A percentile compares a stretch with the other conserved stretches of the same genome.
Evolutionary conservation across 352 stramenopile species (phyloP).

Genomic region (Globisporangium ultimum): DNA sequence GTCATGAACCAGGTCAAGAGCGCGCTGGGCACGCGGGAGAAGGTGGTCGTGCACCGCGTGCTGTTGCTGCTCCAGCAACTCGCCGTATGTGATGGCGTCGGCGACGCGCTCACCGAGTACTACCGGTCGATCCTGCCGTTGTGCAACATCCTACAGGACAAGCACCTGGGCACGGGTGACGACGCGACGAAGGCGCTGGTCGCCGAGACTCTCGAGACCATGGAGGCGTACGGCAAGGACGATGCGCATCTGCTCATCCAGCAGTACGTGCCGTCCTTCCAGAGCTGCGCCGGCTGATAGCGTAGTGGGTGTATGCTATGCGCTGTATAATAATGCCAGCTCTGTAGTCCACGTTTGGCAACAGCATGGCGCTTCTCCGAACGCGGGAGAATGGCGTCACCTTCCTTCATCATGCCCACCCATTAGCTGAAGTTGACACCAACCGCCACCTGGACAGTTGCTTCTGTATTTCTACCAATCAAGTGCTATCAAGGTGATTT

Average conservation of each 20-base stretch:
- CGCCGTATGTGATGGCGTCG: slow-evolving; percentile 64
- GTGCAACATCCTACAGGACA: slow-evolving; percentile 82
- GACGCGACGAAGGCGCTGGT: slow-evolving; percentile 53
- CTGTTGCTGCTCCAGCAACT: slow-evolving; percentile 74
- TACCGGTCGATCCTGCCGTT: slow-evolving; percentile 74
- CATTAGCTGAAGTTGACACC: too few relatives aligned
- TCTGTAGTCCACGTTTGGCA: background rate
- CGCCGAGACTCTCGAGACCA: slow-evolving; percentile 60
- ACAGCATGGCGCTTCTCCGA: too few relatives aligned
- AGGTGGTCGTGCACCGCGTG: slow-evolving; percentile 60
- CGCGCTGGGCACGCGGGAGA: slow-evolving; percentile 60
- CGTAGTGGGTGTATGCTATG: too few relatives aligned
- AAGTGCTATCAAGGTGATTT: too few relatives aligned
- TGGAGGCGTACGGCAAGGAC: slow-evolving; percentile 68
- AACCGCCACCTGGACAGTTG: too few relatives aligned
- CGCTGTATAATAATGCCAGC: background rate
- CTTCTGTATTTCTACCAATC: too few relatives aligned
- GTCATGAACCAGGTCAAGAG: slow-evolving; percentile 63
- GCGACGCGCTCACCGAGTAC: slow-evolving; percentile 56
- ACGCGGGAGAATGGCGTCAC: too few relatives aligned
- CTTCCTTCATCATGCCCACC: too few relatives aligned
- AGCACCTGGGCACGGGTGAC: slow-evolving; percentile 68
- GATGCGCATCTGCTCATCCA: slow-evolving; percentile 69
- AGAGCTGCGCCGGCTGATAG: slow-evolving; percentile 26
- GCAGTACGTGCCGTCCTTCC: slow-evolving; percentile 73